Evolutionary conservation across 2,329 filamentous ascomycete genomes (phyloP), one percentile per base, ranked within the genome.

Genomic region (Cladophialophora bantiana): DNA sequence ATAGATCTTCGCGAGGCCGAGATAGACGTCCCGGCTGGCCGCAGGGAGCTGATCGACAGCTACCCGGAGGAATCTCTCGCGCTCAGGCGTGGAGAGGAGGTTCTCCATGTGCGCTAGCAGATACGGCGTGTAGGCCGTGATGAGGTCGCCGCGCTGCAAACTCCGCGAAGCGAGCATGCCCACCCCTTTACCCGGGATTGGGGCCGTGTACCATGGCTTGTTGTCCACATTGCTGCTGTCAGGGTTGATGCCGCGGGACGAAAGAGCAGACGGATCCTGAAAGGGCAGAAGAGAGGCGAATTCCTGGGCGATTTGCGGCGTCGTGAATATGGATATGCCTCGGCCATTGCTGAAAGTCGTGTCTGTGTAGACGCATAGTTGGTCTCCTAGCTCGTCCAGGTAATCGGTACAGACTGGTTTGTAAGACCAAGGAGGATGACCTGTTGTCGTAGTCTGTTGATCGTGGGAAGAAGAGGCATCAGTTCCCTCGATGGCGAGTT

Each of bases 311-410:
- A 71, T 66, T 15, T 35, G 18, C 4, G 69, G 69, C 20, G 69
- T 71, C 12, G 69, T 71, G 53, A 71, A 71, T 15, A 69, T 69
- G 31, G 69, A 69, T 32, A 71, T 69, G 1, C 69, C 69, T 20
- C 69, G 64, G 3, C 67, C 67, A 6, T 66, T 62, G 57, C 62
- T 60, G 64, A 71, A 71, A 4, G 61, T 65, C 4, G 65, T 50
- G 36, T 71, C 64, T 2, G 67, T 69, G 45, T 68, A 71, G 7
- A 71, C 67, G 36, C 69, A 71, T 38, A 71, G 48, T 36, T 31
- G 48, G 40, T 50, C 62, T 3, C 58, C 52, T 10, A 71, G 34
- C 10, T 45, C 61, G 10, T 64, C 64, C 15, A 71, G 50, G 35
- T 48, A 58, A 4, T 62, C 61, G 9, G 67, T 69, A 58, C 69